Base-by-base conservation (phyloP, 2,329 filamentous ascomycete species). In the Scedosporium boydii region DNA sequence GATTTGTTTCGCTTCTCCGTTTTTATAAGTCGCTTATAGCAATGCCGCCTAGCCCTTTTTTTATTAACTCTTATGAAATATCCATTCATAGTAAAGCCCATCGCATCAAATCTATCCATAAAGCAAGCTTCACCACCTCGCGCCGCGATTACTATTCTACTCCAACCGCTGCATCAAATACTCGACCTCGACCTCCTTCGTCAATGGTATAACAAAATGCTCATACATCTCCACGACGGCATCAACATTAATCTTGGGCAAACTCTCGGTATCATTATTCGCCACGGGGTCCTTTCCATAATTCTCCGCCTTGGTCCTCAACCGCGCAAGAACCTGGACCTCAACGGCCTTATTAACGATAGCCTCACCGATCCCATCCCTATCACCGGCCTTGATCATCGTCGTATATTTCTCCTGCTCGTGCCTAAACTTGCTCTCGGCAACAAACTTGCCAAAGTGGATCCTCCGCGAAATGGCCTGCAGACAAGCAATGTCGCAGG, bases 401-500 rank as follows among this genome's bases (percentile, higher is more conserved):
- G 80, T 80, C 5, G 90, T 93, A 73, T 93, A 99, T 65, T 79
- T 83, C 69, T 93, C 90, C 34, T 86, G 83, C 68, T 98, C 90
- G 57, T 89, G 87, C 69, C 84, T 84, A 76, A 97, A 99, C 78
- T 99, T 99, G 64, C 88, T 87, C 81, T 99, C 95, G 53, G 95
- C 95, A 7, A 99, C 95, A 70, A 98, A 98, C 78, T 98, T 99
- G 68, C 95, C 95, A 77, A 96, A 99, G 76, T 99, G 95, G 68
- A 99, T 95, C 62, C 95, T 82, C 51, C 93, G 84, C 46, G 91
- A 96, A 57, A 99, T 78, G 3, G 95, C 90, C 78, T 99, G 95
- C 66, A 99, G 80, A 69, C 90, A 93, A 61, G 85, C 83, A 65
- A 99, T 95, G 75, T 99, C 95, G 72, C 89, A 92, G 0, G 91